phyloP scores from a whole-genome alignment of 106 monocot genomes.

The Acorus calamus region DNA sequence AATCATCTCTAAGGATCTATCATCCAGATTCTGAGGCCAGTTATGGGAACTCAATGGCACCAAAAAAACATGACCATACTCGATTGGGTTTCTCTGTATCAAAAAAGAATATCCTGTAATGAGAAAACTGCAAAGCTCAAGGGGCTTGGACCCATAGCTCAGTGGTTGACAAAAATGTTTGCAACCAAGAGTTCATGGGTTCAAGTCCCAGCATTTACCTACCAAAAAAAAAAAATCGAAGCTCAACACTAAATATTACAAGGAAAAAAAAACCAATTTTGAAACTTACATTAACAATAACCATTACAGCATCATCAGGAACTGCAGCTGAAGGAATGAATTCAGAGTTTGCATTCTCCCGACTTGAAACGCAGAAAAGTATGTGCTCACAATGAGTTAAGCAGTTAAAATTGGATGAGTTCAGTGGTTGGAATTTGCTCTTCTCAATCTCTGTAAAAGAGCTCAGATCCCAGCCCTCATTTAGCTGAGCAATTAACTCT shows the following conservation, averaged over 20 bases:
- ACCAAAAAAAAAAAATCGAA: too few species aligned
- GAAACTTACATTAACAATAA: slow-evolving; percentile 51
- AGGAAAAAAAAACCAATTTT: not conserved
- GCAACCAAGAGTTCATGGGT: too few species aligned
- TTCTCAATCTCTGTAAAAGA: slow-evolving; percentile 27
- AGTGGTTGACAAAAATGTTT: too few species aligned
- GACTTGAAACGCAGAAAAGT: slow-evolving; percentile 43
- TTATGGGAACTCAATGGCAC: slow-evolving; percentile 26
- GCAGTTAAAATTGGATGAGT: slow-evolving; percentile 13
- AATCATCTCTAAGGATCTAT: slow-evolving; percentile 26
- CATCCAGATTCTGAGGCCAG: slow-evolving; percentile 15
- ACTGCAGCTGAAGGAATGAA: slow-evolving; percentile 27
- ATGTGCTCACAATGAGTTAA: slow-evolving; percentile 27
- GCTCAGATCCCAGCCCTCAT: slow-evolving; percentile 36
- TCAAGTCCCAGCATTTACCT: too few species aligned
- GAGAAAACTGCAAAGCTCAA: not conserved
- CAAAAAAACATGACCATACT: slow-evolving; percentile 72
- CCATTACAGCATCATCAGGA: slow-evolving; percentile 39
- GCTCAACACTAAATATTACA: not conserved
- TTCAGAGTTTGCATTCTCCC: slow-evolving; percentile 34
- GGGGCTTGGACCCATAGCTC: too few species aligned
- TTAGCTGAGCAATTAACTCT: slow-evolving; percentile 52
- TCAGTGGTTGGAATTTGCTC: slow-evolving; percentile 8
- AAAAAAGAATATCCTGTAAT: slow-evolving; percentile 4
- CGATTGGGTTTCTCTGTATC: slow-evolving; percentile 51